phyloP scores from a whole-genome alignment of 257 asterid species.

The Nyctanthes arbortristis region DNA sequence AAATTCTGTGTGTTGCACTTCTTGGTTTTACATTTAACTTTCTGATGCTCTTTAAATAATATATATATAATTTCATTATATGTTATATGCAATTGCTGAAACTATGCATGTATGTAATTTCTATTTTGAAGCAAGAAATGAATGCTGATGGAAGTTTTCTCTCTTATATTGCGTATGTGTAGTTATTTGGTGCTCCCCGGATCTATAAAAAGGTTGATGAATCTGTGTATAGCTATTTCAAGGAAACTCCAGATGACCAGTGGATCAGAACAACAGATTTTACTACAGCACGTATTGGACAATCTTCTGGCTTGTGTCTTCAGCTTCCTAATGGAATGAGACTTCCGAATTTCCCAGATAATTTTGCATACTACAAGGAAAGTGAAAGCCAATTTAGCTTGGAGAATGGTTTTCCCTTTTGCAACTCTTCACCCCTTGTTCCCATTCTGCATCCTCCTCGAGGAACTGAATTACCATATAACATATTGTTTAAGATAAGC shows the following conservation, averaged over 20 bases:
- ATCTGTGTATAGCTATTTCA: constrained; percentile 36
- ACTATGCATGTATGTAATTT: not conserved
- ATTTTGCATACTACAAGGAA: constrained; percentile 58
- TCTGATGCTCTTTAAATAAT: not conserved
- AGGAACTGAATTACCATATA: constrained; percentile 50
- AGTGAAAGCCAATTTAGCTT: constrained; percentile 36
- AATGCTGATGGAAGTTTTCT: constrained; percentile 2
- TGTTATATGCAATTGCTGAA: not conserved
- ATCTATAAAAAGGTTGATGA: constrained; percentile 51
- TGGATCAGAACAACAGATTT: constrained; percentile 92
- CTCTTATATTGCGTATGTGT: constrained; percentile 4
- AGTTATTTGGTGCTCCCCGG: constrained; percentile 87
- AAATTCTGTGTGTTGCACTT: no score
- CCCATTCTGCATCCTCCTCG: constrained; percentile 67
- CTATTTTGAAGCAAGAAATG: not conserved
- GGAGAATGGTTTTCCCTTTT: constrained; percentile 47
- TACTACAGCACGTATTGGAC: constrained; percentile 64
- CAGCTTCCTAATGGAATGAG: constrained; percentile 50
- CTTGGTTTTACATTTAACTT: no score
- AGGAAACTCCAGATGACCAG: constrained; percentile 66
- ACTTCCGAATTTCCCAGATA: constrained; percentile 62
- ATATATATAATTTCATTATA: not conserved
- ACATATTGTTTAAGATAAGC: constrained; percentile 61
- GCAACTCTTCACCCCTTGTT: constrained; percentile 44
- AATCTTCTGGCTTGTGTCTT: constrained; percentile 79